Conservation (phyloP, 495 filamentous ascomycete genomes). For the Jackrogersella multiformis region DNA sequence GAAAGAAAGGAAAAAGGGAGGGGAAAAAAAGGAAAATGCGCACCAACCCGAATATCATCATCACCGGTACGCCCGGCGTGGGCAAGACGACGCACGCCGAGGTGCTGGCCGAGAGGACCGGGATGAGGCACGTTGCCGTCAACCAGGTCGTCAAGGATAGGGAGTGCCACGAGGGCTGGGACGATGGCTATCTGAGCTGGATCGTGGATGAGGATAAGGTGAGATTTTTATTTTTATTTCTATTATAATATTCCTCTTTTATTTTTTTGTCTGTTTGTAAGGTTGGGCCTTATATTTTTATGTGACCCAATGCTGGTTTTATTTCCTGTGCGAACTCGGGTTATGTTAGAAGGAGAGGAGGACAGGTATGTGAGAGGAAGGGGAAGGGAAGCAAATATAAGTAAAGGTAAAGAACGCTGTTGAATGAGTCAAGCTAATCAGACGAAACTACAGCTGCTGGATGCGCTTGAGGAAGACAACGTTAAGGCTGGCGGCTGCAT, state of each 20-base stretch:
- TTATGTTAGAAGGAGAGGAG: no score
- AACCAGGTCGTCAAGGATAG: slow-evolving; percentile 90
- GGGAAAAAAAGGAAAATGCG: slow-evolving; percentile 57
- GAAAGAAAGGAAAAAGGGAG: slow-evolving; percentile 11
- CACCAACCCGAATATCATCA: slow-evolving; percentile 84
- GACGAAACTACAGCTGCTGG: slow-evolving; percentile 70
- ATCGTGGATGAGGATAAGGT: slow-evolving; percentile 98
- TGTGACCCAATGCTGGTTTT: no score
- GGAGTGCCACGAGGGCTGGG: slow-evolving; percentile 82
- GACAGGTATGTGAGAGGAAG: no score
- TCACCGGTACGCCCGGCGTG: slow-evolving; percentile 94
- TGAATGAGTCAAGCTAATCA: slow-evolving; percentile 12
- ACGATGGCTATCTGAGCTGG: slow-evolving; percentile 85
- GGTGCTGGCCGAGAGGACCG: slow-evolving; percentile 69
- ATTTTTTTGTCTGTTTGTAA: no score
- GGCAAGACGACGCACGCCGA: slow-evolving; percentile 94
- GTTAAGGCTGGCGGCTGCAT: slow-evolving; percentile 83
- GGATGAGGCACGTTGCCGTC: slow-evolving; percentile 82
- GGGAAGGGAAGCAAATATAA: slow-evolving; percentile 36
- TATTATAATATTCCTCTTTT: no score
- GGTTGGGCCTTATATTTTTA: no score
- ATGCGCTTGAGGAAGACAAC: slow-evolving; percentile 82
- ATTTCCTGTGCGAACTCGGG: no score
- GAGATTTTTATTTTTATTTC: slow-evolving; percentile 38
- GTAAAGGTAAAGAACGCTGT: not conserved